Evolutionary conservation across 139 green algal species (phyloP).

Genomic region (Pleodorina starrii): DNA sequence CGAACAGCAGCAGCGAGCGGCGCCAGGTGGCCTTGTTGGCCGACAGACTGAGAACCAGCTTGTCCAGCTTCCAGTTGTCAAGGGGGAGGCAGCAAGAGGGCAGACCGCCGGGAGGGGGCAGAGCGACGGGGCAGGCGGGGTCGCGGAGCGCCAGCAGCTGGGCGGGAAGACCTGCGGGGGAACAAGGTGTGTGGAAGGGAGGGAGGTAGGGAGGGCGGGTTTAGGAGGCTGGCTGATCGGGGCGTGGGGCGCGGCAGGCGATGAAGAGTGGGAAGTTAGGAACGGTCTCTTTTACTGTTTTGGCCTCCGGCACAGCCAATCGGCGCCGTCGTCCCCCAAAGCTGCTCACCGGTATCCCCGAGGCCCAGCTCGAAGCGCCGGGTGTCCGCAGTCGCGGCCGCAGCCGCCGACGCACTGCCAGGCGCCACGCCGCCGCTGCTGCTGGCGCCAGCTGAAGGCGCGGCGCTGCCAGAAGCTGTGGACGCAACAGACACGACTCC

Average conservation of each 20-base stretch:
- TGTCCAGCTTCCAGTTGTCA: conserved; percentile 91
- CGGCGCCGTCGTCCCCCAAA: too few relatives aligned
- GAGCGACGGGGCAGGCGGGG: conserved; percentile 49
- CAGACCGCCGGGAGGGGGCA: conserved; percentile 54
- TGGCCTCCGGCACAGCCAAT: too few relatives aligned
- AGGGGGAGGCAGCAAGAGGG: conserved; percentile 46
- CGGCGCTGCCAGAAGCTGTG: background rate
- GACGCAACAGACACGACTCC: background rate
- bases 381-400: background rate
- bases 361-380: background rate
- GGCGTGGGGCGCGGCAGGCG: too few relatives aligned
- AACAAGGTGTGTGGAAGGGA: too few relatives aligned
- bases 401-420: background rate
- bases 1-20: conserved; percentile 76
- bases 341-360: conserved; percentile 1
- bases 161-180: conserved; percentile 53
- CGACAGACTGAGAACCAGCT: conserved; percentile 81
- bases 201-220: too few relatives aligned
- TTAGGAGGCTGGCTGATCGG: too few relatives aligned
- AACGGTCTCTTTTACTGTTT: too few relatives aligned
- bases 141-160: conserved; percentile 62
- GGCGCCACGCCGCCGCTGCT: background rate
- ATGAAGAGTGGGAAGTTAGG: too few relatives aligned
- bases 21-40: conserved; percentile 86
- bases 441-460: background rate